Conservation (phyloP, 352 stramenopile genomes). For the Saprolegnia diclina region DNA sequence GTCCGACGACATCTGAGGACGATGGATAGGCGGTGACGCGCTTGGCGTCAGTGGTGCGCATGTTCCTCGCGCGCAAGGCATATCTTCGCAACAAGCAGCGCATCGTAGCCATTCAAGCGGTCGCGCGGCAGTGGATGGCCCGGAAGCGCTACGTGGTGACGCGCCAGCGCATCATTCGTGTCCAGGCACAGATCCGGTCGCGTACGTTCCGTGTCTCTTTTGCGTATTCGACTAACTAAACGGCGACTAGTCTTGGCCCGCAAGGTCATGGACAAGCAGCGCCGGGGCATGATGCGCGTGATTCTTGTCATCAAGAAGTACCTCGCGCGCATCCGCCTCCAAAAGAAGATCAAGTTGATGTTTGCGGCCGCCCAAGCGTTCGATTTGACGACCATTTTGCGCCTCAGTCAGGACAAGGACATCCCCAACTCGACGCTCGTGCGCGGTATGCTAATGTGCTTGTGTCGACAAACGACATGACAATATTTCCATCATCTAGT, state of each 20-base stretch:
- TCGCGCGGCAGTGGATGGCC: conserved; percentile 51
- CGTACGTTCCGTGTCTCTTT: conserved; percentile 28
- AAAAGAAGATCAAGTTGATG: conserved; percentile 68
- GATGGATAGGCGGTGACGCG: conserved; percentile 37
- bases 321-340: conserved; percentile 74
- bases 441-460: conserved; percentile 54
- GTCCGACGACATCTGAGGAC: too few relatives aligned
- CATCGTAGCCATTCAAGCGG: conserved; percentile 64
- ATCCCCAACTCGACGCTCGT: conserved; percentile 27
- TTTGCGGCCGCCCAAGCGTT: conserved; percentile 72
- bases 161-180: conserved; percentile 45
- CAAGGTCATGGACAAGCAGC: conserved; percentile 42
- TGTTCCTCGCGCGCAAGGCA: conserved; percentile 52
- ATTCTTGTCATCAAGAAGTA: conserved; percentile 67
- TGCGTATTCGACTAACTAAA: neutral
- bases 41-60: conserved; percentile 67
- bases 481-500: conserved; percentile 28
- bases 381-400: conserved; percentile 74
- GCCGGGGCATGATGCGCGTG: conserved; percentile 63
- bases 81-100: conserved; percentile 60
- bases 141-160: conserved; percentile 54
- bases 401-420: conserved; percentile 60
- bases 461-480: neutral
- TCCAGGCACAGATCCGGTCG: conserved; percentile 73
- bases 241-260: conserved; percentile 31